Evolutionary conservation across 139 green algal species (phyloP), one percentile per base, ranked within the genome.

Genomic region (Parachlorella kessleri): DNA sequence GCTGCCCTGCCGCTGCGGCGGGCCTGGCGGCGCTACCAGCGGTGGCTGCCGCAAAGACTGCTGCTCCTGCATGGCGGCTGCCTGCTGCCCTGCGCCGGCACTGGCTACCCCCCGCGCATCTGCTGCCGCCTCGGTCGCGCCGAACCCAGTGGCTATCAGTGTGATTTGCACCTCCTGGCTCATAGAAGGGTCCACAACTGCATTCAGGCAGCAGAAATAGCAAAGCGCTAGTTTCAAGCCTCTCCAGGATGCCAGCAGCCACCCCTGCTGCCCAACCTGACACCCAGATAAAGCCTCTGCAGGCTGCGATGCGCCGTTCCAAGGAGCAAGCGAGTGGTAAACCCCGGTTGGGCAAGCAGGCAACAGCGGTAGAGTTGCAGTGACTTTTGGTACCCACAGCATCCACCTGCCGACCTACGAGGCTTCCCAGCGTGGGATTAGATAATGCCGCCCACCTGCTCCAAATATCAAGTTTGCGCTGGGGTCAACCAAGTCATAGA

Each of bases 141-240:
- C 90, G 77, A 98, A 96, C 54, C 94, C 95, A n/a, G 95, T 98
- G 5, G 95, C 95, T 55, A 98, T 98, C 75, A 98, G 88, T 2
- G 95, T 98, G 86, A 98, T 96, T 72, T 78, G 85, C 32, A 90
- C 80, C 55, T 94, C 83, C 32, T 88, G 77, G 4, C 65, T 69
- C 73, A 92, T 74, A 26, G 70, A 63, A 3, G 82, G 76, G 78
- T 97, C 92, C 0, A 97, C 79, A 6, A 97, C 66, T 72, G 35
- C 24, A 59, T 14, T n/a, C n/a, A n/a, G n/a, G n/a, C n/a, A n/a
- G n/a, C n/a, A n/a, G n/a, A n/a, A n/a, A n/a, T n/a, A n/a, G n/a
- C n/a, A n/a, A n/a, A n/a, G n/a, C n/a, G n/a, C n/a, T n/a, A n/a
- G n/a, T n/a, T n/a, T n/a, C n/a, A n/a, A n/a, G n/a, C n/a, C n/a